Conservation (phyloP, 768 basidiomycete genomes). For the Pilatotrama ljubarskyi region DNA sequence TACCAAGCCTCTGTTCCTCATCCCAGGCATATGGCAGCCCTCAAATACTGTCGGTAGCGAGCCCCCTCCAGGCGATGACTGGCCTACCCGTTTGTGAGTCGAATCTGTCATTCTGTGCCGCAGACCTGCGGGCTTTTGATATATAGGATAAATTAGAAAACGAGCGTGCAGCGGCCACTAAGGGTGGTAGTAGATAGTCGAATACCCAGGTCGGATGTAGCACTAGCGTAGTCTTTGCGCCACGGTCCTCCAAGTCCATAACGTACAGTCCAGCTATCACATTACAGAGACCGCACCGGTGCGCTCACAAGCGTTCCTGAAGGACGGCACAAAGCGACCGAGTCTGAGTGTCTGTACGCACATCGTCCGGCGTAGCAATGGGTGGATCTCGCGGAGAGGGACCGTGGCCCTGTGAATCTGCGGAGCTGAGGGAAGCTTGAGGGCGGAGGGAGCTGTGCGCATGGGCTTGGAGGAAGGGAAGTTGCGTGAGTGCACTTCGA, state of each 20-base stretch:
- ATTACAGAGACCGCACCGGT: conserved; percentile 13
- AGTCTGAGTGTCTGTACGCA: background rate
- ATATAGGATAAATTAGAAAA: conserved; percentile 20
- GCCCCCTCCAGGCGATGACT: too few relatives aligned
- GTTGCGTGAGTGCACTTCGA: too few relatives aligned
- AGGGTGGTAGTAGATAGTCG: background rate
- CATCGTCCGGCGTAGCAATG: background rate
- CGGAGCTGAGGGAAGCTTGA: background rate
- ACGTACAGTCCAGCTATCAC: conserved; percentile 23
- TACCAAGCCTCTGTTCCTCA: too few relatives aligned
- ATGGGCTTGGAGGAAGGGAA: background rate
- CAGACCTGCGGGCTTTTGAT: background rate
- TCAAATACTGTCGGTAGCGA: too few relatives aligned
- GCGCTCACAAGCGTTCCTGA: background rate
- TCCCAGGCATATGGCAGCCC: too few relatives aligned
- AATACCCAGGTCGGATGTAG: conserved; percentile 20
- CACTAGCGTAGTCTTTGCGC: conserved; percentile 6
- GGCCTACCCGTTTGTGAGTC: too few relatives aligned
- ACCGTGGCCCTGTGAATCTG: background rate
- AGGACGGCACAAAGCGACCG: conserved; percentile 4
- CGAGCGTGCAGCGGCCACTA: conserved; percentile 14
- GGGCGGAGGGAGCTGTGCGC: background rate
- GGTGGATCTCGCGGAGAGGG: too few relatives aligned
- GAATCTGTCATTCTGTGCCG: too few relatives aligned
- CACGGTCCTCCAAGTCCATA: conserved; percentile 17